Evolutionary conservation across 805 yeast species (phyloP), one percentile per base, ranked within the genome.

Genomic region (Limtongia smithiae): DNA sequence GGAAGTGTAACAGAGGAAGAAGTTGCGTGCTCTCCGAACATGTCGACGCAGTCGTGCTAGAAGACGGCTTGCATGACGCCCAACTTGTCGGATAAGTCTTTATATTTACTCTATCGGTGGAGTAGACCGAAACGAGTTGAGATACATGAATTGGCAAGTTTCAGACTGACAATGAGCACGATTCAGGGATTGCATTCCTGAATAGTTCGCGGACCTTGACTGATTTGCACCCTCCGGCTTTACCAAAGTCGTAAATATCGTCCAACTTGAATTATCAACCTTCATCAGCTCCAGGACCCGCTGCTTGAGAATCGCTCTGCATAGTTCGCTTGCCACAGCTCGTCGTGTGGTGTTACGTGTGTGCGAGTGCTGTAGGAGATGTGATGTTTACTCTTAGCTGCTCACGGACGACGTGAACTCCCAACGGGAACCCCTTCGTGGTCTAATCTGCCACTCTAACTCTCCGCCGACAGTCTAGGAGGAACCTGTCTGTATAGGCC

Each of bases 241-340:
- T 17, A 20, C 44, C 41, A 24, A 47, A 38, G 22, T 36, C 38
- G 32, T 36, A 37, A 12, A 15, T 14, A 33, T 14, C 17, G n/a
- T 18, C 17, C 11, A 37, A 37, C 20, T 8, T 25, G 27, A 11
- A 4, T 7, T 18, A 15, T 18, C 35, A 15, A 36, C 40, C 3
- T 37, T 20, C 32, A 47, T 35, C 12, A 43, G 14, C 8, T 28
- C 15, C 18, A 47, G 24, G 4, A 47, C 21, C 11, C 21, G 34
- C 30, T 47, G 35, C 33, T 39, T 34, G 5, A 48, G 30, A 36
- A 48, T 43, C 11, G 52, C 44, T 30, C 44, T 39, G n/a, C 44
- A 30, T 18, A 48, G 32, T 25, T 48, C 52, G 36, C 43, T 35
- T 11, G 52, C 44, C 52, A 48, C n/a, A n/a, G n/a, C n/a, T n/a